Base-by-base conservation (phyloP, 208 protist genomes). In the Herpetomonas samuelpessoai region DNA sequence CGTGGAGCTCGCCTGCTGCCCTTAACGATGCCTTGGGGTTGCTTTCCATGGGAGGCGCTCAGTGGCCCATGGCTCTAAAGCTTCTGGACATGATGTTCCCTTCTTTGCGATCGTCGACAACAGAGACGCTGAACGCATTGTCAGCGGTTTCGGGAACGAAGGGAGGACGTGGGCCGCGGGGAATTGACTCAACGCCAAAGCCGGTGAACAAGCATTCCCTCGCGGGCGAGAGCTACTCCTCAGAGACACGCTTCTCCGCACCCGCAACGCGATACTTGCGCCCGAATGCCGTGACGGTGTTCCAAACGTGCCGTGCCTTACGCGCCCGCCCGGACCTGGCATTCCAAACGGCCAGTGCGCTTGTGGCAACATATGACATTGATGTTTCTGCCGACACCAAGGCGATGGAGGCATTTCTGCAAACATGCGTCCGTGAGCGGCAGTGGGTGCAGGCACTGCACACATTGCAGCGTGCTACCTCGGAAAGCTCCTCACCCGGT, bases 1-100 rank as follows among this genome's bases (percentile, higher is more conserved):
- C 51, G 22, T 68, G 73, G 49, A 86, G 72, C 51, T 75, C 74
- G 12, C 64, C 79, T 14, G 79, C 77, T 27, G 68, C 80, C 16
- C 46, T 89, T 3, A 90, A 92, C 52, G 77, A 87, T 45, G 71
- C 72, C 0, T 51, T 89, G n/a, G 82, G 73, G 1, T 57, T 88
- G 14, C 30, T 91, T 29, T 53, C 71, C 14, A 45, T 69, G 29
- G 25, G 55, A 24, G 29, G 67, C 2, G 35, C 60, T 21, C 46
- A 60, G 25, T 86, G 81, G 78, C 65, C 59, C 10, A 65, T 78
- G 27, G 81, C 81, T 28, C 83, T 71, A 52, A 22, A 41, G 28
- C n/a, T 91, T 49, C 65, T 88, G 27, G 71, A 88, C 14, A 38
- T 53, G 21, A 74, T 67, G 30, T 55, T 68, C 38, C 39, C 31